These are phyloP conservation scores for Pseudopithomyces chartarum DNA, from an alignment of 2,329 filamentous ascomycete species.

Conservation along the genomic window DNA sequence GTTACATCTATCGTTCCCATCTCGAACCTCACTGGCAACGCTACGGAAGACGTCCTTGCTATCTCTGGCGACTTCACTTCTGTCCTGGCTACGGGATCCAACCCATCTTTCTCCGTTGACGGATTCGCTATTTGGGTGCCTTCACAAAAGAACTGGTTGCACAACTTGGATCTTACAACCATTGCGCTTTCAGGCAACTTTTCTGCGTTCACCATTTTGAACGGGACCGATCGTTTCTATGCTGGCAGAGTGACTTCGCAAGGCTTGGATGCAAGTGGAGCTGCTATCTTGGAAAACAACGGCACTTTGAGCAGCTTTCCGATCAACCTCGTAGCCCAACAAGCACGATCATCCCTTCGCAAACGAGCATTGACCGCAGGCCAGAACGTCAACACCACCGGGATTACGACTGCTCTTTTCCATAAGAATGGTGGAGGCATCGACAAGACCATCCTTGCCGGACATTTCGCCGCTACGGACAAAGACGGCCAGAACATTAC, in stretches of 20 bases:
- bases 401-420: slow-evolving; percentile 79
- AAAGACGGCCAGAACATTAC: slow-evolving; percentile 72
- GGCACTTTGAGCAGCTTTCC: slow-evolving; percentile 52
- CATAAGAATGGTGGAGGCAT: slow-evolving; percentile 66
- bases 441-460: slow-evolving; percentile 87
- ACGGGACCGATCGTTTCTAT: slow-evolving; percentile 67
- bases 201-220: slow-evolving; percentile 70
- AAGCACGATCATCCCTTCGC: slow-evolving; percentile 37
- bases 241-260: slow-evolving; percentile 83
- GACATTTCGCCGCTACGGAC: slow-evolving; percentile 77
- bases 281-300: slow-evolving; percentile 63
- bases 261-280: slow-evolving; percentile 73
- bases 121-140: slow-evolving; percentile 94
- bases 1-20: slow-evolving; percentile 78
- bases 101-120: slow-evolving; percentile 64
- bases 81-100: slow-evolving; percentile 70
- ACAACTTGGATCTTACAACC: slow-evolving; percentile 69
- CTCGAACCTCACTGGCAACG: slow-evolving; percentile 72
- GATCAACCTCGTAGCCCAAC: slow-evolving; percentile 28
- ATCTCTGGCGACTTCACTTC: slow-evolving; percentile 80
- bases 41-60: slow-evolving; percentile 74
- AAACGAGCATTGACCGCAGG: slow-evolving; percentile 51
- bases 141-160: slow-evolving; percentile 82
- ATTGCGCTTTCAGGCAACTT: slow-evolving; percentile 75
- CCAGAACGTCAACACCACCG: slow-evolving; percentile 59